These are phyloP conservation scores for Fusarium tanahbumbuense DNA, from an alignment of 2,329 filamentous ascomycete species.

Conservation along the genomic window DNA sequence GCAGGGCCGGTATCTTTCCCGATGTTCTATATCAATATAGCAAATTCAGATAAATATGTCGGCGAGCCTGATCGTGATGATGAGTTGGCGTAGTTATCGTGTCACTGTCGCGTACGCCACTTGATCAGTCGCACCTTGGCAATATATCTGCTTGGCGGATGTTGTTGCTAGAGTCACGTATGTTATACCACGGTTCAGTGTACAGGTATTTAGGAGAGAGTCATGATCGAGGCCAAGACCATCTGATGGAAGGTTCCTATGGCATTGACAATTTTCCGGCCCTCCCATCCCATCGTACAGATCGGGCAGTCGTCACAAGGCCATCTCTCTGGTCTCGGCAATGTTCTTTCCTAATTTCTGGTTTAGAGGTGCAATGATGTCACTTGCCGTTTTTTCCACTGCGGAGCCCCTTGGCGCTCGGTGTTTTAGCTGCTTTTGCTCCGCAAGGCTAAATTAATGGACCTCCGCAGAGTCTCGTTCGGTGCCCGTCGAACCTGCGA, in stretches of 20 bases:
- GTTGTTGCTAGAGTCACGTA: conserved; percentile 3
- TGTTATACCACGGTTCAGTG: conserved; percentile 1
- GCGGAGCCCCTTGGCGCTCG: conserved; percentile 28
- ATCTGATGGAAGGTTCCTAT: background rate
- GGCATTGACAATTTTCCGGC: conserved; percentile 10
- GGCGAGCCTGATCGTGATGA: background rate
- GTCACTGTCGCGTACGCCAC: conserved; percentile 4
- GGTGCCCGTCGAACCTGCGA: background rate
- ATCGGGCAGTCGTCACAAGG: conserved; percentile 15
- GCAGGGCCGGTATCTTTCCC: background rate
- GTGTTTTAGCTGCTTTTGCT: conserved; percentile 13
- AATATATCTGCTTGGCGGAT: conserved; percentile 1
- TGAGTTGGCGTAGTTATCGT: conserved; percentile 7
- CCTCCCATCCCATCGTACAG: background rate
- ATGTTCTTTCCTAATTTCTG: conserved; percentile 26
- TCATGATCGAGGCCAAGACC: background rate
- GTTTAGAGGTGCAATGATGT: conserved; percentile 29
- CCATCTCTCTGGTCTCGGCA: background rate
- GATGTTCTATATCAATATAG: background rate
- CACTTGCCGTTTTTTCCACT: conserved; percentile 29
- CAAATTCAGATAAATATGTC: background rate
- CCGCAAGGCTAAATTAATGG: conserved; percentile 18
- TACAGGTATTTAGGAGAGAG: background rate
- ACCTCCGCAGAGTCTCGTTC: conserved; percentile 1
- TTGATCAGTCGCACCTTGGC: conserved; percentile 5